Percentiles rank a stretch among this genome's conserved stretches.
Conservation (phyloP, 768 basidiomycete species). For the Termitomyces sp. region DNA sequence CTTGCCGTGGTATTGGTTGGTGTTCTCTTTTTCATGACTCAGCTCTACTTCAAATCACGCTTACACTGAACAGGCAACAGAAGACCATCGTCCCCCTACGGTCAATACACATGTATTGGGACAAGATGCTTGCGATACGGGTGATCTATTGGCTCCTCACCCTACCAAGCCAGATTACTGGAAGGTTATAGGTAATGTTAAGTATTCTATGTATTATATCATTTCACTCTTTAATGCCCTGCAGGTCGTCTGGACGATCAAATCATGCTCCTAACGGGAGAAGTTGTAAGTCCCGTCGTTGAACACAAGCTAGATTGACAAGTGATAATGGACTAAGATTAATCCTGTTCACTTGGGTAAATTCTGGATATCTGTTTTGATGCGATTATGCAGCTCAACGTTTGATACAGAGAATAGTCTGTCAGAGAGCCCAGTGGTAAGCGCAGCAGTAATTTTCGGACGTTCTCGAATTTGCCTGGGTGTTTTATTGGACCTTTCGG, state of each 20-base stretch:
- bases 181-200: background rate
- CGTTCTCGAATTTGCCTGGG: slow-evolving; percentile 1
- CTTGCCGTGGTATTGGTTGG: background rate
- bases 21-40: background rate
- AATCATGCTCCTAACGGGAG: background rate
- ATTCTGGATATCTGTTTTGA: background rate
- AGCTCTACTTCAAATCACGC: too few relatives aligned
- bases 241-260: slow-evolving; percentile 2
- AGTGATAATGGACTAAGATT: background rate
- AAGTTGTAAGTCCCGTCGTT: background rate
- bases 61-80: background rate
- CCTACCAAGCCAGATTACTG: background rate
- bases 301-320: background rate
- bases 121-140: background rate
- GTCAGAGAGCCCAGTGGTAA: background rate
- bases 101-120: background rate
- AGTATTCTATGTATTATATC: background rate
- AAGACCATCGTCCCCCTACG: background rate
- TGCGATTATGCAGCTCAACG: background rate
- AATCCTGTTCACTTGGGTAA: background rate
- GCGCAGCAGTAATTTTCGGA: slow-evolving; percentile 1
- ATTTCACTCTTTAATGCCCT: background rate
- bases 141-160: background rate
- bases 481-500: background rate
- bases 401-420: background rate